These are phyloP conservation scores for Cladosporium colombiae DNA, from an alignment of 2,329 filamentous ascomycete species.

Conservation along the genomic window DNA sequence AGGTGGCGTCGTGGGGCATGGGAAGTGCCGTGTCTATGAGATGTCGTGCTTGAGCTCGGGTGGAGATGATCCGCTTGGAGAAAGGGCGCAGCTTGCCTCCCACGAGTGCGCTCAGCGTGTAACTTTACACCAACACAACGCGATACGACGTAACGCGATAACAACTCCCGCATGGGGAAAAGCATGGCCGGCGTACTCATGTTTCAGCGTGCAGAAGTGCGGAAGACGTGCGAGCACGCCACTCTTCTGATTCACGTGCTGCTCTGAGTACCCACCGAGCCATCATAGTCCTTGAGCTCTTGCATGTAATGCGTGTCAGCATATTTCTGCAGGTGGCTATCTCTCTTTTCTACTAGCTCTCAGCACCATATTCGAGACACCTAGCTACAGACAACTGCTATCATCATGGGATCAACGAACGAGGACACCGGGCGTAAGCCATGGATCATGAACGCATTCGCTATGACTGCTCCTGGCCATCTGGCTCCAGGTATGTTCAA, in stretches of 20 bases:
- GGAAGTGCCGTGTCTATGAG: background rate
- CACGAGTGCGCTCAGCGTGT: background rate
- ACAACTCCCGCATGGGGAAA: background rate
- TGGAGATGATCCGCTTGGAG: background rate
- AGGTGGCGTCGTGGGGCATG: background rate
- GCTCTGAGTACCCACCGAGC: background rate
- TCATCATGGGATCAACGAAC: conserved; percentile 10
- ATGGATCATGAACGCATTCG: conserved; percentile 51
- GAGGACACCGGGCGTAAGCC: conserved; percentile 31
- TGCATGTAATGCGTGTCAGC: conserved; percentile 8
- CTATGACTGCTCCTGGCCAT: conserved; percentile 51
- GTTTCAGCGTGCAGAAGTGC: conserved; percentile 3
- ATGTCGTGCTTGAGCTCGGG: conserved; percentile 4
- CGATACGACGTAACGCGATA: background rate
- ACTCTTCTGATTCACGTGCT: background rate
- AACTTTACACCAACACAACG: background rate
- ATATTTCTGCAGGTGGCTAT: background rate
- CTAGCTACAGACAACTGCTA: background rate
- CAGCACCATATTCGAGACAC: background rate
- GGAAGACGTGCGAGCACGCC: conserved; percentile 19
- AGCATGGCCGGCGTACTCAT: background rate
- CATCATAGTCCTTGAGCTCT: background rate
- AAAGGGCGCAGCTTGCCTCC: background rate
- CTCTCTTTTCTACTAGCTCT: background rate
- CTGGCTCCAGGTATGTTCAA: conserved; percentile 43